Evolutionary conservation across 31 red algal species (phyloP), one percentile per base, ranked within the genome.

Genomic region (Bonnemaisonia californica): DNA sequence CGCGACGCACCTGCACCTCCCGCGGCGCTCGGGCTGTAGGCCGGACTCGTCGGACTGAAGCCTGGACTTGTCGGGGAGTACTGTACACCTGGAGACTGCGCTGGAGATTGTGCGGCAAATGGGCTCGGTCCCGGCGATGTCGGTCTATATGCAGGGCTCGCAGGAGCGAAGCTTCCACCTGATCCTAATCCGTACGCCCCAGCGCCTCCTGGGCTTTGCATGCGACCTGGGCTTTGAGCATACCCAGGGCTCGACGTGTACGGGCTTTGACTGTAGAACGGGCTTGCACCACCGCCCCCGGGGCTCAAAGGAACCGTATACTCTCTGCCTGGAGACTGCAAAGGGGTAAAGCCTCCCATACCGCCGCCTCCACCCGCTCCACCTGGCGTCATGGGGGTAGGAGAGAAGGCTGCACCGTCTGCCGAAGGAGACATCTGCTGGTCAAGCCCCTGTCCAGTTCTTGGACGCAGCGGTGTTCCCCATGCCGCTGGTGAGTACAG

Each of bases 21-120:
- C 4, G 85, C 92, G 21, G 35, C 72, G 61, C 75, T 84, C 40
- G 79, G 78, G 66, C 76, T 89, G 86, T 81, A 89, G 4, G 75
- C 79, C 12, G 89, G 82, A 59, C 82, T 85, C 18, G 89, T 85
- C 27, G 89, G 89, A 70, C 77, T 89, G 42, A 92, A 84, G 3
- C 89, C 92, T 29, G 92, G 91, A 66, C 91, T 94, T 73, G 91
- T 88, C 33, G 91, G 91, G 28, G 91, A 94, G 33, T 94, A 94
- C 45, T 83, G 78, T 27, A 66, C 86, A 62, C 72, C 84, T 42
- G 84, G 84, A 2, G 84, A 88, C 41, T 58, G 60, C 18, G 73
- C 65, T 7, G 85, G 85, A 24, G 85, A 89, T 65, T 80, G 85
- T 2, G 67, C 74, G 24, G 64, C 84, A 47, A 42, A 81, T 4